These are phyloP conservation scores for Crithidia mellificae DNA, from an alignment of 208 protist species.

Conservation along the genomic window DNA sequence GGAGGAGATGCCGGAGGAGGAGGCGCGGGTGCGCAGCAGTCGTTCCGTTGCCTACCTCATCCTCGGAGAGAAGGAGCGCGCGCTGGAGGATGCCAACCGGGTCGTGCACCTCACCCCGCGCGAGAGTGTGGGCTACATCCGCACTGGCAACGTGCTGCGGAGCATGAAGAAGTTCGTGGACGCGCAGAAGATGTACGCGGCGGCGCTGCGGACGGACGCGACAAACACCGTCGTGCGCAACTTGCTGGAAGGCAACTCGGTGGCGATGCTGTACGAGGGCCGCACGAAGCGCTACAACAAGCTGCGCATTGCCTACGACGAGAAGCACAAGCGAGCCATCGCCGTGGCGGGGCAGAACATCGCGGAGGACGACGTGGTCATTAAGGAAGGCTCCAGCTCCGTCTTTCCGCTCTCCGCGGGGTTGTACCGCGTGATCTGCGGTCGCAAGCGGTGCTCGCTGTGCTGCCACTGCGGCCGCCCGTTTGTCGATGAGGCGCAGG, in stretches of 20 bases:
- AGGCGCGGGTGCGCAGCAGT: conserved; percentile 65
- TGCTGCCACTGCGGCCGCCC: conserved; percentile 64
- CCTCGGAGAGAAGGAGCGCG: conserved; percentile 46
- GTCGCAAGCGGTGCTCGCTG: conserved; percentile 25
- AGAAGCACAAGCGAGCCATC: conserved; percentile 33
- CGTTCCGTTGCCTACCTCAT: conserved; percentile 70
- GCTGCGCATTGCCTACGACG: conserved; percentile 41
- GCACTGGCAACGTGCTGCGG: conserved; percentile 75
- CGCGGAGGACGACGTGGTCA: conserved; percentile 32
- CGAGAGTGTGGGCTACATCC: conserved; percentile 72
- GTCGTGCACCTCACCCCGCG: conserved; percentile 60
- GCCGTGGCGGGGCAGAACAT: conserved; percentile 35
- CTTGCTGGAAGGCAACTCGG: conserved; percentile 57
- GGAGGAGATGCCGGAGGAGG: conserved; percentile 57
- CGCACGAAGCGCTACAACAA: conserved; percentile 44
- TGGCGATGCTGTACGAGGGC: conserved; percentile 63
- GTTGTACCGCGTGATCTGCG: conserved; percentile 21
- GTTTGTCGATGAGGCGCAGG: conserved; percentile 39
- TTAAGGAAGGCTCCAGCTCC: conserved; percentile 45
- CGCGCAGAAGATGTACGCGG: conserved; percentile 66
- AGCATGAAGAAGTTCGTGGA: conserved; percentile 67
- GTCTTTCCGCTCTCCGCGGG: conserved; percentile 28
- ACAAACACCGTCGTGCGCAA: conserved; percentile 47
- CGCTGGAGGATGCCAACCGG: conserved; percentile 58
- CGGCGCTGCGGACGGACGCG: conserved; percentile 50